Percentiles rank a stretch among this genome's conserved stretches.
These are phyloP conservation scores for Thermoascus crustaceus DNA, from an alignment of 2,329 filamentous ascomycete genomes.

Conservation along the genomic window DNA sequence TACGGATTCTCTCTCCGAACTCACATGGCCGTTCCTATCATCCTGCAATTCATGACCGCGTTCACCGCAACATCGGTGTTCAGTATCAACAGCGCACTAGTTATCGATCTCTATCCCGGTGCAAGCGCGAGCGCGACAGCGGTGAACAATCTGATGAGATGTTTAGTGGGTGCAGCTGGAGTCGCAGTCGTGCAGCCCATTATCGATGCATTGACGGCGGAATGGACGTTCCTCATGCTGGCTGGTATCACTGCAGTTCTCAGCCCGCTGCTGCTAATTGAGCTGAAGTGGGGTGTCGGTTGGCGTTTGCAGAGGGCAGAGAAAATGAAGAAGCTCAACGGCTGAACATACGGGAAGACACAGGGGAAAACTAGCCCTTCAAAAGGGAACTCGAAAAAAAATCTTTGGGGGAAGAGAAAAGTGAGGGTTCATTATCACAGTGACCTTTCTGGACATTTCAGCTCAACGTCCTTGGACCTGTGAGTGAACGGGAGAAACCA, in stretches of 20 bases:
- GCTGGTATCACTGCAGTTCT: conserved; percentile 20
- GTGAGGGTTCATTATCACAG: too few relatives aligned
- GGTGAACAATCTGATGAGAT: conserved; percentile 30
- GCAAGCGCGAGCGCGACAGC: conserved; percentile 29
- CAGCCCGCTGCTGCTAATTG: conserved; percentile 17
- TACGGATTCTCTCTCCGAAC: conserved; percentile 23
- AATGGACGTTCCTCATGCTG: conserved; percentile 19
- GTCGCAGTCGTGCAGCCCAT: conserved; percentile 25
- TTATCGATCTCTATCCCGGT: conserved; percentile 31
- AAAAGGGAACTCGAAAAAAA: too few relatives aligned
- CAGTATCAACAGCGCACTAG: conserved; percentile 27
- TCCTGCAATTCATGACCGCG: conserved; percentile 32
- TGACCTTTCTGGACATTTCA: too few relatives aligned
- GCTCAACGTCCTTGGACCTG: too few relatives aligned
- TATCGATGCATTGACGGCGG: conserved; percentile 22
- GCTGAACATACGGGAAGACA: too few relatives aligned
- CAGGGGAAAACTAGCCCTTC: too few relatives aligned
- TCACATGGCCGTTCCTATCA: conserved; percentile 27
- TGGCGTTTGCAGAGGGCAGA: conserved; percentile 19
- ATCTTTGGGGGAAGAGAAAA: too few relatives aligned
- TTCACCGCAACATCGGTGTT: conserved; percentile 27
- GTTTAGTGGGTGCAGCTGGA: conserved; percentile 27
- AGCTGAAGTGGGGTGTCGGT: conserved; percentile 19
- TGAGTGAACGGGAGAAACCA: too few relatives aligned
- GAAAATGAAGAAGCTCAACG: conserved; percentile 1